Percentiles rank a stretch among this genome's conserved stretches.
Evolutionary conservation across 169 alveolate species (phyloP).

Genomic region (Eimeria zaria): DNA sequence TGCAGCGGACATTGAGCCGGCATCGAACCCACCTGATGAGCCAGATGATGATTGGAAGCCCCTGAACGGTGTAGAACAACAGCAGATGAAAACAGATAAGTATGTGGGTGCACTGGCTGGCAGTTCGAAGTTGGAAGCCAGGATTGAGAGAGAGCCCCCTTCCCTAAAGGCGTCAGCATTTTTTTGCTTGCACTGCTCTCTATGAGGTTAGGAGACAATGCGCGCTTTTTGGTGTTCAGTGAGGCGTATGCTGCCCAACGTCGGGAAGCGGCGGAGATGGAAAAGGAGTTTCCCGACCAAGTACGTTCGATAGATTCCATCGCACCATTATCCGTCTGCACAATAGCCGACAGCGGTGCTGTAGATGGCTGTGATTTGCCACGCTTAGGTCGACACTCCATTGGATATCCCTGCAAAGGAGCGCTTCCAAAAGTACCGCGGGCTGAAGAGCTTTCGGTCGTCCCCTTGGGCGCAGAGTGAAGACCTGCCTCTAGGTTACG

Average conservation of each 20-base stretch:
- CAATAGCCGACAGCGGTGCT: neutral
- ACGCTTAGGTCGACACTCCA: constrained; percentile 83
- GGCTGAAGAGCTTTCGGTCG: constrained; percentile 89
- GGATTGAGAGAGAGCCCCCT: neutral
- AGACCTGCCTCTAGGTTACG: constrained; percentile 88
- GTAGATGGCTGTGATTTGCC: neutral
- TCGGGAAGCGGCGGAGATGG: constrained; percentile 79
- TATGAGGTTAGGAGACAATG: neutral
- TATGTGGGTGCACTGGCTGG: neutral
- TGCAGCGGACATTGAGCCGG: constrained; percentile 4
- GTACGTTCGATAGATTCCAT: neutral
- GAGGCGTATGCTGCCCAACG: constrained; percentile 67
- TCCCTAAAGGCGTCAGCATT: neutral
- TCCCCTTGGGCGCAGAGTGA: constrained; percentile 89
- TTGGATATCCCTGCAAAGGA: constrained; percentile 81
- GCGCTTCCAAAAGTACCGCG: constrained; percentile 89
- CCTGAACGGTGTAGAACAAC: constrained; percentile 33
- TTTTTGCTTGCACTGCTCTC: neutral
- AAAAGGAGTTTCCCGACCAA: constrained; percentile 71
- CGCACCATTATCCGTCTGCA: neutral
- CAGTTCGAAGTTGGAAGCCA: neutral
- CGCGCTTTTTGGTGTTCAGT: constrained; percentile 5
- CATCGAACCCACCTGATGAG: constrained; percentile 20
- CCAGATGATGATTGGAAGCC: constrained; percentile 56
- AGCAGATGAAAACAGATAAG: constrained; percentile 30